phyloP scores from a whole-genome alignment of 2,329 filamentous ascomycete species.

The Diplodia corticola region DNA sequence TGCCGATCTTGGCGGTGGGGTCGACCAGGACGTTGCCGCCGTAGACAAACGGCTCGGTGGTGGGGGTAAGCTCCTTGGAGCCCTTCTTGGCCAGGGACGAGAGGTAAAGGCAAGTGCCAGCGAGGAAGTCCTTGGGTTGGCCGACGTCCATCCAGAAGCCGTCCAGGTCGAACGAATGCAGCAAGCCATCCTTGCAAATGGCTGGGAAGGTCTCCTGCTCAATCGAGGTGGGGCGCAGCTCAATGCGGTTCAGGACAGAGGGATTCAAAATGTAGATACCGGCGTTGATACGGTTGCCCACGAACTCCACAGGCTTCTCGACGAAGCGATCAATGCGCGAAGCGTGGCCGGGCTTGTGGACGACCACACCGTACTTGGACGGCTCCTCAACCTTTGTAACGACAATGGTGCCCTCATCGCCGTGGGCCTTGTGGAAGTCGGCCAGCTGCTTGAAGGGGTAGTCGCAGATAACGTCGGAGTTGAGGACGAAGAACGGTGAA shows the following conservation, averaged over 20 bases:
- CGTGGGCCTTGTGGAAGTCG: constrained; percentile 89
- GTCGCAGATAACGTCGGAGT: constrained; percentile 97
- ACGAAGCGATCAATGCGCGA: constrained; percentile 97
- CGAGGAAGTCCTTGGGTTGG: constrained; percentile 97
- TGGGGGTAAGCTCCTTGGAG: constrained; percentile 76
- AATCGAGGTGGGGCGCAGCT: constrained; percentile 93
- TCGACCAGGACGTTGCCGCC: constrained; percentile 96
- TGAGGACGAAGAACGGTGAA: constrained; percentile 94
- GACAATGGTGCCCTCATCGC: constrained; percentile 94
- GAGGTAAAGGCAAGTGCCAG: constrained; percentile 93
- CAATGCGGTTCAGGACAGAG: constrained; percentile 84
- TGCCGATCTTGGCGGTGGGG: constrained; percentile 90
- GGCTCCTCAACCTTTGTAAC: constrained; percentile 99
- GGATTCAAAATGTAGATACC: constrained; percentile 98
- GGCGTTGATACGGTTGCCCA: constrained; percentile 97
- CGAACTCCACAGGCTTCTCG: constrained; percentile 98
- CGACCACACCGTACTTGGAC: constrained; percentile 97
- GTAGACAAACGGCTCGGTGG: constrained; percentile 77
- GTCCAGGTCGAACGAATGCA: constrained; percentile 95
- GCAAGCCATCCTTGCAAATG: constrained; percentile 82
- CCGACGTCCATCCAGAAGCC: constrained; percentile 99
- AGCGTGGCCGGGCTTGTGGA: constrained; percentile 90
- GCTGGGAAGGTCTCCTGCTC: constrained; percentile 98
- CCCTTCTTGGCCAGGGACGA: constrained; percentile 87
- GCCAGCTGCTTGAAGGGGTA: constrained; percentile 91